phyloP scores from a whole-genome alignment of 1,284 basidiomycete genomes.

The Leccinum pachyderme region DNA sequence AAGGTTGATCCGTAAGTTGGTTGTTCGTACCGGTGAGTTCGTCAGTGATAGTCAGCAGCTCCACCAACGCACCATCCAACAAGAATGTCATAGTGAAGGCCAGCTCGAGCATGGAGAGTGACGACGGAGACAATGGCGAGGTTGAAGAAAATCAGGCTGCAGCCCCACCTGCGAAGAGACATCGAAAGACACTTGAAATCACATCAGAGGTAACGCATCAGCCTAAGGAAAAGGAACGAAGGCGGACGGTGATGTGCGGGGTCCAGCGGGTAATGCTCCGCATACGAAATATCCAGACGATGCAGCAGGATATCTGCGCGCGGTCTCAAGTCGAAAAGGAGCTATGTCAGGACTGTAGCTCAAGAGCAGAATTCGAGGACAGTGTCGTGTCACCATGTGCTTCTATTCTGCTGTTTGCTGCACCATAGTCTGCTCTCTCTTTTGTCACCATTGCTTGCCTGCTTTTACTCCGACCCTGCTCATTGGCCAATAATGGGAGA shows the following conservation, averaged over 20 bases:
- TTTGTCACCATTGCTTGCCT: too few species aligned
- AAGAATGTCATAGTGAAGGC: background rate
- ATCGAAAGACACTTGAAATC: background rate
- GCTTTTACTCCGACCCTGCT: too few species aligned
- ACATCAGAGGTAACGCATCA: background rate
- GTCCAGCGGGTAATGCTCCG: background rate
- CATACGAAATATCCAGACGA: background rate
- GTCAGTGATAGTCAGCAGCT: background rate
- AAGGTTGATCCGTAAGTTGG: background rate
- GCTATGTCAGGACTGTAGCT: background rate
- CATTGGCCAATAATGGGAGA: too few species aligned
- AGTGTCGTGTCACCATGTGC: too few species aligned
- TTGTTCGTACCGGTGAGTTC: background rate
- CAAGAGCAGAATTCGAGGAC: too few species aligned
- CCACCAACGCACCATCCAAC: background rate
- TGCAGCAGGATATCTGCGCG: background rate
- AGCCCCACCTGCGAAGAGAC: background rate
- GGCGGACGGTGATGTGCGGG: background rate
- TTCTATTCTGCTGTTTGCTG: too few species aligned
- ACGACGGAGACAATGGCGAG: background rate
- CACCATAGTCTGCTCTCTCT: too few species aligned
- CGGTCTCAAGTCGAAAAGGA: background rate
- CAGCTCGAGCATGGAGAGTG: background rate
- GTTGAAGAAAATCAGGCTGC: background rate
- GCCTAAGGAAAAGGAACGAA: background rate